These are phyloP conservation scores for Trypanosoma platydactyli DNA, from an alignment of 208 protist genomes.

Conservation along the genomic window DNA sequence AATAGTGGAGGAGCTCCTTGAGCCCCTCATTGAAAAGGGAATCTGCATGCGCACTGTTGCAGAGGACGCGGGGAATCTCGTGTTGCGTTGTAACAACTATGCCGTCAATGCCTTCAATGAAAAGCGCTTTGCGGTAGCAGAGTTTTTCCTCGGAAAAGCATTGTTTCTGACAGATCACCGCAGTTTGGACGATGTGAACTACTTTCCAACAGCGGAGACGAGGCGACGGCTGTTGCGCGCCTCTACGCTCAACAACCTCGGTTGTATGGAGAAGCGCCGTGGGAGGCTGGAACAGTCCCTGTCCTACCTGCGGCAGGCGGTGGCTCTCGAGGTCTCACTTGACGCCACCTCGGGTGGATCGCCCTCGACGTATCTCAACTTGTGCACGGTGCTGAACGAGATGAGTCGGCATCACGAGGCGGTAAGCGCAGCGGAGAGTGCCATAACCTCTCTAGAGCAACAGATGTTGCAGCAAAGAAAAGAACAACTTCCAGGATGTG, in stretches of 20 bases:
- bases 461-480: slow-evolving; percentile 42
- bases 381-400: slow-evolving; percentile 85
- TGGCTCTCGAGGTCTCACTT: slow-evolving; percentile 50
- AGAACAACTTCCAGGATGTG: slow-evolving; percentile 31
- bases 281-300: slow-evolving; percentile 53
- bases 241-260: slow-evolving; percentile 88
- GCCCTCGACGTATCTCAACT: slow-evolving; percentile 82
- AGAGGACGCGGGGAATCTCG: slow-evolving; percentile 58
- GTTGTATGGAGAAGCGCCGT: slow-evolving; percentile 85
- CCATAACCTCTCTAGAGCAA: slow-evolving; percentile 64
- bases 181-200: slow-evolving; percentile 23
- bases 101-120: slow-evolving; percentile 72
- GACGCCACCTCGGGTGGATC: slow-evolving; percentile 33
- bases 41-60: slow-evolving; percentile 2
- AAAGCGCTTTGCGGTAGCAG: slow-evolving; percentile 49
- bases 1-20: slow-evolving; percentile 26
- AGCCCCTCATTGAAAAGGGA: slow-evolving; percentile 23
- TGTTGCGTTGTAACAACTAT: slow-evolving; percentile 80
- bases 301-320: slow-evolving; percentile 62
- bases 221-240: slow-evolving; percentile 70
- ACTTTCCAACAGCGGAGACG: slow-evolving; percentile 37
- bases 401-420: slow-evolving; percentile 71
- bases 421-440: slow-evolving; percentile 64
- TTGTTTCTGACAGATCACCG: slow-evolving; percentile 73
- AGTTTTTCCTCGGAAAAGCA: slow-evolving; percentile 73